phyloP scores from a whole-genome alignment of 352 stramenopile genomes.

The Phytophthora sansomeana region DNA sequence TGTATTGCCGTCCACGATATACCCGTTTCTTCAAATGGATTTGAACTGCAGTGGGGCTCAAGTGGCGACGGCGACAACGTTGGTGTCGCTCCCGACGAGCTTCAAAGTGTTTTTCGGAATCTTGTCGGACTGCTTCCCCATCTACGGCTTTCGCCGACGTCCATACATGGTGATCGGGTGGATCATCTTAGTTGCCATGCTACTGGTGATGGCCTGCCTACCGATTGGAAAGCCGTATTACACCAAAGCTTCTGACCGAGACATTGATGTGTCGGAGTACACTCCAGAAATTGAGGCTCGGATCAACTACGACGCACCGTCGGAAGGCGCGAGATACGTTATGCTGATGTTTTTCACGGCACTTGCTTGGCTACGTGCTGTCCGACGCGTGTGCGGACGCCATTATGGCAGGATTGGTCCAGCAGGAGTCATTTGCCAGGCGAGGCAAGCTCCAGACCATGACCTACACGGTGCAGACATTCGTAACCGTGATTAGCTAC shows the following conservation, averaged over 20 bases:
- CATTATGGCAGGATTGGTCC: slow-evolving; percentile 61
- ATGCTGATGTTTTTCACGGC: slow-evolving; percentile 58
- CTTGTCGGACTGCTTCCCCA: slow-evolving; percentile 61
- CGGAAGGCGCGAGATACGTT: slow-evolving; percentile 41
- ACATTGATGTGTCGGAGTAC: slow-evolving; percentile 38
- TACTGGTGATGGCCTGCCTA: slow-evolving; percentile 52
- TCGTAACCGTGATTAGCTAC: slow-evolving; percentile 47
- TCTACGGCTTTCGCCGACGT: slow-evolving; percentile 57
- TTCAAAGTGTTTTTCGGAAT: slow-evolving; percentile 73
- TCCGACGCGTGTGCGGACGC: slow-evolving; percentile 56
- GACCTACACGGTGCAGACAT: slow-evolving; percentile 51
- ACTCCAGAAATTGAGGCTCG: slow-evolving; percentile 35
- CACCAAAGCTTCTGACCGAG: slow-evolving; percentile 32
- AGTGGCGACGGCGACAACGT: slow-evolving; percentile 43
- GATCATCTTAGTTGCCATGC: slow-evolving; percentile 46
- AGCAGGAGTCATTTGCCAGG: slow-evolving; percentile 52
- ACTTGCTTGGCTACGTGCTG: slow-evolving; percentile 53
- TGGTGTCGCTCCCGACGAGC: slow-evolving; percentile 56
- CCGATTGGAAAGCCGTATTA: slow-evolving; percentile 58
- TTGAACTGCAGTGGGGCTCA: slow-evolving; percentile 47
- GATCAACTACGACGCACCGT: slow-evolving; percentile 51
- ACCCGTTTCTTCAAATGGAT: slow-evolving; percentile 55
- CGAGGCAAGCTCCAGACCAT: slow-evolving; percentile 60
- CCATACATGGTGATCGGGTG: slow-evolving; percentile 68
- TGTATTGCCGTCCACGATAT: slow-evolving; percentile 42